phyloP scores from a whole-genome alignment of 306 rosid genomes.

The Sicyos edulis region DNA sequence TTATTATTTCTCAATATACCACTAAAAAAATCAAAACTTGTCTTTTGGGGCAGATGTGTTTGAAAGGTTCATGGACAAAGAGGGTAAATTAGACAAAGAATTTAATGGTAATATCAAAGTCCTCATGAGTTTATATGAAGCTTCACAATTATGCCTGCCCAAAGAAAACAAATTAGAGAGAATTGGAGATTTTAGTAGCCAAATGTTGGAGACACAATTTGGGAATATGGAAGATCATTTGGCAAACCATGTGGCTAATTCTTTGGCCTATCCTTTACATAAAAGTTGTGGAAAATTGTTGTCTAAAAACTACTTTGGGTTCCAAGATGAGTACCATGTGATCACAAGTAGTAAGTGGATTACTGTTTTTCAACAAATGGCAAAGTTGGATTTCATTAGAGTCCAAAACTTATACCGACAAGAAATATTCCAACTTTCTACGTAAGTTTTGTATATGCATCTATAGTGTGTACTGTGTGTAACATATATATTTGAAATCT shows the following conservation, averaged over 20 bases:
- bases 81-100: background rate
- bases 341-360: conserved; percentile 10
- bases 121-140: background rate
- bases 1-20: no score
- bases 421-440: background rate
- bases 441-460: background rate
- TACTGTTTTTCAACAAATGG: background rate
- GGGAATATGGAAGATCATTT: background rate
- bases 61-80: background rate
- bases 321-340: background rate
- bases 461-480: no score
- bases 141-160: background rate
- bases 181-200: background rate
- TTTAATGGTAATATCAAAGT: background rate
- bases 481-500: no score
- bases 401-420: background rate
- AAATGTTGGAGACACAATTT: background rate
- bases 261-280: conserved; percentile 4
- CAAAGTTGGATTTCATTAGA: conserved; percentile 5
- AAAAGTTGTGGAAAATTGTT: background rate
- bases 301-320: background rate
- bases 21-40: no score
- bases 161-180: background rate
- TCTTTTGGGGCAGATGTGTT: background rate
- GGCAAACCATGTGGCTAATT: background rate